Evolutionary conservation across 345 rosid genomes (phyloP).

Genomic region (Aegle marmelos): DNA sequence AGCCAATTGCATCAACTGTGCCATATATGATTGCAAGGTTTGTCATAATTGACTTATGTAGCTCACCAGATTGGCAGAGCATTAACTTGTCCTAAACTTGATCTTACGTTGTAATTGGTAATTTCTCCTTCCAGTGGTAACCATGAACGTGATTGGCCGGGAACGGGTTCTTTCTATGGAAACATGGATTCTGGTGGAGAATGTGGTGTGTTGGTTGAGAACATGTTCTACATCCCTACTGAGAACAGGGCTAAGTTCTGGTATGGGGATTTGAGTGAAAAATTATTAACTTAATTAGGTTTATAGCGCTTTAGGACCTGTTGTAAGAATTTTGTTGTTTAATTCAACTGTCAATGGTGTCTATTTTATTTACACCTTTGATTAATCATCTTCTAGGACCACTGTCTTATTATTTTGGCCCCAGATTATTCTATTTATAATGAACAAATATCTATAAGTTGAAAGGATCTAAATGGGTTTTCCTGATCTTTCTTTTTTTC

Average conservation of each 20-base stretch:
- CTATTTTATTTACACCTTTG: not conserved
- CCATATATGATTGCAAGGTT: slow-evolving; percentile 81
- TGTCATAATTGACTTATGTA: not conserved
- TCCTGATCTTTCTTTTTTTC: not conserved
- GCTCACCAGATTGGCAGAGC: not conserved
- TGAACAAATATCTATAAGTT: not conserved
- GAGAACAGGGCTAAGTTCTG: slow-evolving; percentile 67
- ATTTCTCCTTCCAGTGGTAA: slow-evolving; percentile 46
- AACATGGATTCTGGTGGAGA: slow-evolving; percentile 74
- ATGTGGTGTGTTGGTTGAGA: slow-evolving; percentile 72
- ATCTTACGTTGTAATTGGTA: not conserved
- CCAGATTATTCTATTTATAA: not conserved
- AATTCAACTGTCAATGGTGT: not conserved
- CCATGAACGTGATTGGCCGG: slow-evolving; percentile 82
- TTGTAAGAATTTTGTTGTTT: not conserved
- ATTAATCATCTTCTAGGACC: not conserved
- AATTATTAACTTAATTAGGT: not conserved
- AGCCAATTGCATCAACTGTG: slow-evolving; percentile 62
- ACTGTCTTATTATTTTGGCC: not conserved
- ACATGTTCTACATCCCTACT: slow-evolving; percentile 66
- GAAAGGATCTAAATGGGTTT: not conserved
- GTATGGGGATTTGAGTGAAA: slow-evolving; percentile 22
- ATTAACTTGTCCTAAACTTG: not conserved
- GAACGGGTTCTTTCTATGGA: slow-evolving; percentile 62
- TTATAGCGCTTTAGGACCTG: not conserved